Percentiles rank a stretch among this genome's conserved stretches.
Conservation (phyloP, 1,284 basidiomycete genomes). For the Fomitopsis betulina region DNA sequence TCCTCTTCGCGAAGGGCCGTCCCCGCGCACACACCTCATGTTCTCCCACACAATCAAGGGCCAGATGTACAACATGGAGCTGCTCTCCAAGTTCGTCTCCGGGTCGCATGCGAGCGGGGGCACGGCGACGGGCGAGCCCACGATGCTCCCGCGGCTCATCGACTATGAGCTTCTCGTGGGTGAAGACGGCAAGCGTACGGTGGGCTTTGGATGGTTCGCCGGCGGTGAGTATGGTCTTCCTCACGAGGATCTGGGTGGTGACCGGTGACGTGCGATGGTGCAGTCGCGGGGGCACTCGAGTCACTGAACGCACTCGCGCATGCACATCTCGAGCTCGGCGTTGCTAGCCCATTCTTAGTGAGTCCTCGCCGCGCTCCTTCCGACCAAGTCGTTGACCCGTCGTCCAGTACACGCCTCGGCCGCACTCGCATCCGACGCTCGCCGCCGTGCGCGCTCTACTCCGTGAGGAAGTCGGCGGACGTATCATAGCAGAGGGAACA, state of each 20-base stretch:
- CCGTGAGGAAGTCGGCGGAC: slow-evolving; percentile 48
- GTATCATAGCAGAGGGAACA: slow-evolving; percentile 55
- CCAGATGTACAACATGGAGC: slow-evolving; percentile 78
- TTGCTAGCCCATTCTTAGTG: slow-evolving; percentile 81
- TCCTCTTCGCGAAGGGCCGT: slow-evolving; percentile 14
- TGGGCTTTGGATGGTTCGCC: slow-evolving; percentile 87
- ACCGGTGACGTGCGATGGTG: background rate
- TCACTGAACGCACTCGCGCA: slow-evolving; percentile 77
- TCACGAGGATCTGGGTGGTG: background rate
- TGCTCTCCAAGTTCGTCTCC: slow-evolving; percentile 64
- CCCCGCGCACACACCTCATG: slow-evolving; percentile 70
- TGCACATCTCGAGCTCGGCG: slow-evolving; percentile 70
- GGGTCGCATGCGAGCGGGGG: slow-evolving; percentile 16
- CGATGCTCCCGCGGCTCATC: slow-evolving; percentile 52
- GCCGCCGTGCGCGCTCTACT: slow-evolving; percentile 56
- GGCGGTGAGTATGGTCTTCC: slow-evolving; percentile 51
- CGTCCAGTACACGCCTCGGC: slow-evolving; percentile 70
- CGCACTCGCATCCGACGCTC: slow-evolving; percentile 68
- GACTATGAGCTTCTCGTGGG: slow-evolving; percentile 83
- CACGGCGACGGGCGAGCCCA: slow-evolving; percentile 4
- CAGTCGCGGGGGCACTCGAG: slow-evolving; percentile 83
- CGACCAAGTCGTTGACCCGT: background rate
- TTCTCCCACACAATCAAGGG: slow-evolving; percentile 91
- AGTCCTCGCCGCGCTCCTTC: slow-evolving; percentile 20
- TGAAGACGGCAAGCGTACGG: slow-evolving; percentile 64